These are phyloP conservation scores for Fusarium avenaceum DNA, from an alignment of 2,329 filamentous ascomycete genomes.

Conservation along the genomic window DNA sequence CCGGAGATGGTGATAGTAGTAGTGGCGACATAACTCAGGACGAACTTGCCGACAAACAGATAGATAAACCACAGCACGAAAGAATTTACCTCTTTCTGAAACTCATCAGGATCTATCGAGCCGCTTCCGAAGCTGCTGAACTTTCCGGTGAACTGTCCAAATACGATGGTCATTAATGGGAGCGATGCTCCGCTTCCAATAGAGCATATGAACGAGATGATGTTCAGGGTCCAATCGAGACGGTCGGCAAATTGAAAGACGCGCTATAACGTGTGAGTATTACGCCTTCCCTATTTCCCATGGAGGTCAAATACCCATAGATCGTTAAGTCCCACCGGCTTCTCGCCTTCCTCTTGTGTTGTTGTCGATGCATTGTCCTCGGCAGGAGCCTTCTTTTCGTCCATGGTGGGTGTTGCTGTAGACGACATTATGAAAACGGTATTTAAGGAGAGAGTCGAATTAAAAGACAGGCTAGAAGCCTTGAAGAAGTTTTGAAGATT, in stretches of 20 bases:
- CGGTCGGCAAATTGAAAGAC: slow-evolving; percentile 38
- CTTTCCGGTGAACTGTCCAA: slow-evolving; percentile 29
- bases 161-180: slow-evolving; percentile 35
- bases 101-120: slow-evolving; percentile 2
- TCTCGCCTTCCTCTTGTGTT: slow-evolving; percentile 14
- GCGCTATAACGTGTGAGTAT: not conserved
- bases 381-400: slow-evolving; percentile 19
- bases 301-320: slow-evolving; percentile 18
- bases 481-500: not conserved
- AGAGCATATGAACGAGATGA: slow-evolving; percentile 24
- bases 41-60: slow-evolving; percentile 34
- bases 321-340: slow-evolving; percentile 13
- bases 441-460: not conserved
- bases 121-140: slow-evolving; percentile 34
- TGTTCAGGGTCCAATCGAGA: slow-evolving; percentile 31
- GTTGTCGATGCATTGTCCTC: slow-evolving; percentile 21
- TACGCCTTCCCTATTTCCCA: accelerated
- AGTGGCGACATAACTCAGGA: slow-evolving; percentile 27
- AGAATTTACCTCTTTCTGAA: slow-evolving; percentile 16
- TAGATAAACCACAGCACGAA: slow-evolving; percentile 40
- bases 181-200: slow-evolving; percentile 28
- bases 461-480: not conserved
- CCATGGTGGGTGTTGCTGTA: slow-evolving; percentile 2
- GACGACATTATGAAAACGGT: not conserved
- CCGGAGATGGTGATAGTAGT: slow-evolving; percentile 21